phyloP scores from a whole-genome alignment of 75 land plant species.

The Azolla pinnata region DNA sequence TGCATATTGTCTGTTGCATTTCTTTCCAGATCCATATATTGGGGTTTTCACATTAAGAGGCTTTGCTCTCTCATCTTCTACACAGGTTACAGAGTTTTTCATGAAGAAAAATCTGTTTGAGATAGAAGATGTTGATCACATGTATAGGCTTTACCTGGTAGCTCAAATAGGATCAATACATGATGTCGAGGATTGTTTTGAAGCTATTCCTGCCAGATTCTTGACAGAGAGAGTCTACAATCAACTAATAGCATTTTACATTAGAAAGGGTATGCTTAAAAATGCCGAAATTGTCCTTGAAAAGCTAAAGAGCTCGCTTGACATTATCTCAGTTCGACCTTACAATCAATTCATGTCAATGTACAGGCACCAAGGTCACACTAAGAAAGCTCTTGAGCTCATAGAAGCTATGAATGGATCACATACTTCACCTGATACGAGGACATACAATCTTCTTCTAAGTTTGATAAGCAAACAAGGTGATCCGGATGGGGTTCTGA shows the following conservation, averaged over 20 bases:
- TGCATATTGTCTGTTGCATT: too few relatives aligned
- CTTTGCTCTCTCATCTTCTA: too few relatives aligned
- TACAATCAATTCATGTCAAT: conserved; percentile 6
- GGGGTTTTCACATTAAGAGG: too few relatives aligned
- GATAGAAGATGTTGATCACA: conserved; percentile 3
- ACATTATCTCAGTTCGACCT: background rate
- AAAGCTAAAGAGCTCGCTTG: background rate
- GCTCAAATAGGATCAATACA: background rate
- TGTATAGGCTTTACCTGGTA: background rate
- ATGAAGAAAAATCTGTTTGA: background rate
- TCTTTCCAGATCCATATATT: too few relatives aligned
- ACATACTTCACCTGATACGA: background rate
- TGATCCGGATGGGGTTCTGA: conserved; percentile 23
- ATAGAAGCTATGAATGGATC: background rate
- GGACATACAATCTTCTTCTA: conserved; percentile 5
- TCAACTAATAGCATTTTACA: background rate
- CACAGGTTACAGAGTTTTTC: background rate
- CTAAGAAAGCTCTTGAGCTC: background rate
- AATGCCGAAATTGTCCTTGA: background rate
- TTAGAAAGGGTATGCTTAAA: conserved; percentile 2
- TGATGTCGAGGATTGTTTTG: conserved; percentile 8
- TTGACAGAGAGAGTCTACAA: conserved; percentile 1
- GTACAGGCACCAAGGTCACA: background rate
- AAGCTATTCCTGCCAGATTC: background rate
- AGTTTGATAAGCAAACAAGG: conserved; percentile 10